These are phyloP conservation scores for Debaryomyces coudertii DNA, from an alignment of 1,139 yeast genomes.

Conservation along the genomic window DNA sequence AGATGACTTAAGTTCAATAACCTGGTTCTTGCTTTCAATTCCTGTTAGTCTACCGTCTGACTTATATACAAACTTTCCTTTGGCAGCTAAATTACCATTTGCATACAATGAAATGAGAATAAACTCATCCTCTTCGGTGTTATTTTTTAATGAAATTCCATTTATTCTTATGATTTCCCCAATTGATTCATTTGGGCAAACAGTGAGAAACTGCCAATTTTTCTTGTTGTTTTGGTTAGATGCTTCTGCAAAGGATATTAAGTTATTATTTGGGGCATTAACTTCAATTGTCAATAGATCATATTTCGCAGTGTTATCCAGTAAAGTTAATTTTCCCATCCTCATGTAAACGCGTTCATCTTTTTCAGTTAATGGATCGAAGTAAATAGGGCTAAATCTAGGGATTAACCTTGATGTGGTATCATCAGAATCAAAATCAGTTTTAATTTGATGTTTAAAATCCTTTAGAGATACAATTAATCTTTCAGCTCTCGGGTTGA, in stretches of 20 bases:
- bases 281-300: conserved; percentile 54
- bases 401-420: conserved; percentile 54
- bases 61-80: conserved; percentile 48
- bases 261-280: conserved; percentile 49
- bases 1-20: conserved; percentile 39
- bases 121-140: conserved; percentile 52
- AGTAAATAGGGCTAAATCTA: conserved; percentile 63
- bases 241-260: conserved; percentile 64
- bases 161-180: conserved; percentile 70
- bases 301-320: conserved; percentile 33
- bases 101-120: conserved; percentile 61
- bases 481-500: conserved; percentile 79
- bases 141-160: conserved; percentile 49
- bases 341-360: conserved; percentile 64
- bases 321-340: conserved; percentile 52
- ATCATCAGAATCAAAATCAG: conserved; percentile 40
- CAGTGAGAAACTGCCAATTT: conserved; percentile 79
- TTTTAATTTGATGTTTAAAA: conserved; percentile 58
- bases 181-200: conserved; percentile 69
- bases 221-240: conserved; percentile 59
- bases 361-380: conserved; percentile 62
- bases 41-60: conserved; percentile 47
- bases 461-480: conserved; percentile 75
- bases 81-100: conserved; percentile 66
- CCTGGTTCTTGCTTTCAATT: conserved; percentile 40